These are phyloP conservation scores for Licmophora abbreviata DNA, from an alignment of 108 stramenopile genomes.

Conservation along the genomic window DNA sequence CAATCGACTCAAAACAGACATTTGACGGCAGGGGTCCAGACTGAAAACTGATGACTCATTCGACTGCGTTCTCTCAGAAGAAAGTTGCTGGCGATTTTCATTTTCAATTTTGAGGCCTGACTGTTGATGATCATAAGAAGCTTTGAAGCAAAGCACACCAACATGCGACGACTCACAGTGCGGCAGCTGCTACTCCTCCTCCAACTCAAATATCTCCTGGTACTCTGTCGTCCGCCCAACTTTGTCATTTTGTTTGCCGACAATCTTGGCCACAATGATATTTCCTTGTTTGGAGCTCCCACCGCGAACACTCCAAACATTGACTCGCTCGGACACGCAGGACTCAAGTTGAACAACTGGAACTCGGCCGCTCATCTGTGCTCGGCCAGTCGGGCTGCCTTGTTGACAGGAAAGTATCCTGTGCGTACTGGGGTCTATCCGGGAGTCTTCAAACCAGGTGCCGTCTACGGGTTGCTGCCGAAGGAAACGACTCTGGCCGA, in stretches of 20 bases:
- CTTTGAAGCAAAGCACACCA: no score
- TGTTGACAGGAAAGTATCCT: conserved; percentile 64
- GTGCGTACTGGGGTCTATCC: conserved; percentile 57
- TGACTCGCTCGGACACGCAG: conserved; percentile 36
- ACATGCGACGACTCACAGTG: no score
- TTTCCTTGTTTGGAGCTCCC: conserved; percentile 29
- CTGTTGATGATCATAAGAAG: no score
- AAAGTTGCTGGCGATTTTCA: no score
- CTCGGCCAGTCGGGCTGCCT: conserved; percentile 52
- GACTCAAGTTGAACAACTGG: conserved; percentile 48
- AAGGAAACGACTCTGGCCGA: conserved; percentile 55
- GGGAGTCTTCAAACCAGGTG: conserved; percentile 49
- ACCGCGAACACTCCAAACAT: conserved; percentile 40
- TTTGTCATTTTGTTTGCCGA: conserved; percentile 64
- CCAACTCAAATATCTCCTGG: no score
- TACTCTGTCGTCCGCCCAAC: no score
- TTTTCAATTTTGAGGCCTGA: no score
- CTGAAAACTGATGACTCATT: no score
- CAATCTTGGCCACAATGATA: conserved; percentile 59
- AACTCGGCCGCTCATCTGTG: conserved; percentile 60
- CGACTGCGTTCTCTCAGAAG: no score
- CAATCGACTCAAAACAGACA: no score
- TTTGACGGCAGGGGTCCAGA: no score
- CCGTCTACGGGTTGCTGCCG: conserved; percentile 41
- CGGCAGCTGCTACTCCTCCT: no score